Evolutionary conservation across 768 basidiomycete species (phyloP), one percentile per base, ranked within the genome.

Genomic region (Termitomyces heimii): DNA sequence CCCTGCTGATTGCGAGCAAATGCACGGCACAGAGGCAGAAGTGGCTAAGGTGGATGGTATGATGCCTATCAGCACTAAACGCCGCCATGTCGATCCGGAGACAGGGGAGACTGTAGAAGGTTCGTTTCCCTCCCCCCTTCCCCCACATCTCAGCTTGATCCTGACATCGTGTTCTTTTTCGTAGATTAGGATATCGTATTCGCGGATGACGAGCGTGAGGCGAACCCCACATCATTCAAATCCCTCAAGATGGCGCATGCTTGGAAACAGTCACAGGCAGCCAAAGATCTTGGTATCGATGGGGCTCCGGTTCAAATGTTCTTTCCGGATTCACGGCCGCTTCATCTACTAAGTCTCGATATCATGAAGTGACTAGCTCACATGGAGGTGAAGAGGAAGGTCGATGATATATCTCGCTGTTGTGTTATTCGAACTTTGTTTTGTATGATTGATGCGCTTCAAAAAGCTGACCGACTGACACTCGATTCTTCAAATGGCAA

Each of bases 141-240:
- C 16, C 5, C 22, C 9, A 18, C 6, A 10, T 40, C 45, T 28
- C 22, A 24, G 40, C 26, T 20, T 39, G 48, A 16, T 26, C 20
- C 50, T 29, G 55, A 34, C 39, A 13, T 35, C n/a, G n/a, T 40
- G 18, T 9, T 62, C 22, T 61, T 20, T 5, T 29, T 20, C 43
- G 37, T 31, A 94, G 95, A 96, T 65, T 96, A 90, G 86, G 95
- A 96, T 66, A 83, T 95, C 66, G 86, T 95, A 22, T 98, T 98
- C 70, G 86, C 94, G 28, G 96, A 98, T 76, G 96, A 98, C 79
- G 94, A 97, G 66, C 82, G 88, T 53, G 95, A 96, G 66, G 83
- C 88, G 46, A 96, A 97, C 66, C 92, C 95, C 0, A 87, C 92
- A 0, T 84, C 92, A 0, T 96, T 94, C 86, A 96, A 94, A 66